Conservation (phyloP, 345 rosid species). For the Lagerstroemia speciosa region DNA sequence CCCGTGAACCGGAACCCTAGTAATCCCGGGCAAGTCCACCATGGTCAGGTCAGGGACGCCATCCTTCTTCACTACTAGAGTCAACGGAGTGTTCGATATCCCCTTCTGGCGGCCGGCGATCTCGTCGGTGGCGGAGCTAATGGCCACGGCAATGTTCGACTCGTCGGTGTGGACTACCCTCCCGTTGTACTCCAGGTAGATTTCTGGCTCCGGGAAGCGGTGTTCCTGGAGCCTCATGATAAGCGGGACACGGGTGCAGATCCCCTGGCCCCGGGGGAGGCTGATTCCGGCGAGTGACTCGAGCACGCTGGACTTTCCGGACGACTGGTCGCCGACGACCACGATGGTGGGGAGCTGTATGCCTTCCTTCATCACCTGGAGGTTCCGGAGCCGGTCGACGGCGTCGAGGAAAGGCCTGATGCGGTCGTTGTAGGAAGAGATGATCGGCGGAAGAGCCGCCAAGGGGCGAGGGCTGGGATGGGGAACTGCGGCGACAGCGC, state of each 20-base stretch:
- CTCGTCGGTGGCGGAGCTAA: constrained; percentile 27
- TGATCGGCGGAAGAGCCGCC: constrained; percentile 18
- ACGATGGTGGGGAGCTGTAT: constrained; percentile 53
- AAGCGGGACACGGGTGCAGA: constrained; percentile 49
- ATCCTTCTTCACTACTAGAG: constrained; percentile 35
- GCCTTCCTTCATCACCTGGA: constrained; percentile 34
- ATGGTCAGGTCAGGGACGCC: constrained; percentile 47
- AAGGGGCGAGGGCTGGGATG: background rate
- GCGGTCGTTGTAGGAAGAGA: constrained; percentile 27
- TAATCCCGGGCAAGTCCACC: constrained; percentile 59
- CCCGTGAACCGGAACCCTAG: constrained; percentile 39
- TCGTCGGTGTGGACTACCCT: constrained; percentile 22
- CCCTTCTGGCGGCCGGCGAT: constrained; percentile 44
- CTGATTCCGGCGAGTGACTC: constrained; percentile 45
- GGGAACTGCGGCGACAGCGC: background rate
- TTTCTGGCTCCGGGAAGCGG: constrained; percentile 14
- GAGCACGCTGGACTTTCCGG: constrained; percentile 44
- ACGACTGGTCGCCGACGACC: constrained; percentile 49
- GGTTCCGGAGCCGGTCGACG: constrained; percentile 33
- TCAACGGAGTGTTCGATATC: constrained; percentile 28
- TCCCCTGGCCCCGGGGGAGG: constrained; percentile 28
- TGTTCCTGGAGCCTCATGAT: constrained; percentile 41
- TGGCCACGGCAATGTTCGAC: constrained; percentile 20
- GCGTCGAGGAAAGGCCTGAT: constrained; percentile 47
- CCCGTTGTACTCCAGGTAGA: constrained; percentile 27